Evolutionary conservation across 177 flowering plant genomes (phyloP).

Genomic region (Tripterygium wilfordii): DNA sequence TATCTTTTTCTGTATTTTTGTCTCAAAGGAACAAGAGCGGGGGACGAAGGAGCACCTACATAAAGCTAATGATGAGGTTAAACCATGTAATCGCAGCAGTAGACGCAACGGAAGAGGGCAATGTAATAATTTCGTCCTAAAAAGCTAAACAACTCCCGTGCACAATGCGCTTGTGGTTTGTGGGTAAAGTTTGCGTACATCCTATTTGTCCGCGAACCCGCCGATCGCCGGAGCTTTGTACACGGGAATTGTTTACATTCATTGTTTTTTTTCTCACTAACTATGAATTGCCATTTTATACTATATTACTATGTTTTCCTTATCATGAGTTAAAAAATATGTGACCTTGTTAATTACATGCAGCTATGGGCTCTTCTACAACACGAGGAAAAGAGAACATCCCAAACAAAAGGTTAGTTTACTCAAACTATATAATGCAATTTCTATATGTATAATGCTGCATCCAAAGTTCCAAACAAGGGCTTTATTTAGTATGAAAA

Average conservation of each 20-base stretch:
- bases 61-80: conserved; percentile 13
- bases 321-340: too few relatives aligned
- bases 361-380: conserved; percentile 44
- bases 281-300: background rate
- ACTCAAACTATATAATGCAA: too few relatives aligned
- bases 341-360: conserved; percentile 9
- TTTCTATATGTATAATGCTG: too few relatives aligned
- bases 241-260: too few relatives aligned
- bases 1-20: conserved; percentile 1
- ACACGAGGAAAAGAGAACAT: conserved; percentile 27
- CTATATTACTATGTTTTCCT: background rate
- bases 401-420: conserved; percentile 51
- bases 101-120: conserved; percentile 41
- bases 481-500: too few relatives aligned
- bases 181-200: too few relatives aligned
- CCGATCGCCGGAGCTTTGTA: too few relatives aligned
- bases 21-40: conserved; percentile 21
- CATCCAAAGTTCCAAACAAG: too few relatives aligned
- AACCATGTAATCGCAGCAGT: conserved; percentile 17
- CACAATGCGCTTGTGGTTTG: too few relatives aligned
- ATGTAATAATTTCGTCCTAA: conserved; percentile 30
- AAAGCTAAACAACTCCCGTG: too few relatives aligned
- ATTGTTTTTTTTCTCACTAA: too few relatives aligned
- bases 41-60: conserved; percentile 7
- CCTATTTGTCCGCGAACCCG: too few relatives aligned